phyloP scores from a whole-genome alignment of 768 basidiomycete species.

The Termitomyces sp. region DNA sequence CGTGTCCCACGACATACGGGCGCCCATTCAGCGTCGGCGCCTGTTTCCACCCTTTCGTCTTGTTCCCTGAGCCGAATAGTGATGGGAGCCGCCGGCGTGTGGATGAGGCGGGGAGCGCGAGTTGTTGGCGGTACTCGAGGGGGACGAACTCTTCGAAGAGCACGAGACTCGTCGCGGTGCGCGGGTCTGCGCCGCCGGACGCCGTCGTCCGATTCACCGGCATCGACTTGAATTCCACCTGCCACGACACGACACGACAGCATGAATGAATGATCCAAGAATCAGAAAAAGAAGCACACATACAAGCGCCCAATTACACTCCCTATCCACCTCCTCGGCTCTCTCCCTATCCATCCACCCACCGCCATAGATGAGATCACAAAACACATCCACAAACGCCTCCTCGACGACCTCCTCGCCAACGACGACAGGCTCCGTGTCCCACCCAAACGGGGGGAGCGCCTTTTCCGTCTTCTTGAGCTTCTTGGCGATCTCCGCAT shows the following conservation, averaged over 20 bases:
- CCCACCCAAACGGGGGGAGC: constrained; percentile 88
- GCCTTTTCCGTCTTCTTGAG: constrained; percentile 80
- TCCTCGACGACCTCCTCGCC: constrained; percentile 84
- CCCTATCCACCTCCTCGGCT: constrained; percentile 70
- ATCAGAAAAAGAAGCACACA: constrained; percentile 21
- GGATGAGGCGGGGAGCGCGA: constrained; percentile 45
- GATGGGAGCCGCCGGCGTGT: constrained; percentile 63
- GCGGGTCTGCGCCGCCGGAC: constrained; percentile 50
- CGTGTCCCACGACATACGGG: constrained; percentile 65
- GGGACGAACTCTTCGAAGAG: constrained; percentile 96
- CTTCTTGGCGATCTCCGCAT: constrained; percentile 68
- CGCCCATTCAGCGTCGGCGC: constrained; percentile 79
- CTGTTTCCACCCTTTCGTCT: constrained; percentile 68
- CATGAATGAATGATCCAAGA: neutral
- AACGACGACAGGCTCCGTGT: constrained; percentile 79
- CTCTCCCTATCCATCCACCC: constrained; percentile 82
- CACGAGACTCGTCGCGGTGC: constrained; percentile 67
- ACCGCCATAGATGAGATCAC: constrained; percentile 73
- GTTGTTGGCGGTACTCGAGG: constrained; percentile 74
- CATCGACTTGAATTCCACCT: constrained; percentile 88
- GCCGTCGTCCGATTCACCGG: constrained; percentile 36
- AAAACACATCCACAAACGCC: constrained; percentile 84
- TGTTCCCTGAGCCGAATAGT: constrained; percentile 43
- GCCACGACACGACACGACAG: neutral
- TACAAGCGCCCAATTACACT: constrained; percentile 92